Percentiles rank a stretch among this genome's conserved stretches.
Evolutionary conservation across 1,284 basidiomycete species (phyloP).

Genomic region (Fomitopsis palustris): DNA sequence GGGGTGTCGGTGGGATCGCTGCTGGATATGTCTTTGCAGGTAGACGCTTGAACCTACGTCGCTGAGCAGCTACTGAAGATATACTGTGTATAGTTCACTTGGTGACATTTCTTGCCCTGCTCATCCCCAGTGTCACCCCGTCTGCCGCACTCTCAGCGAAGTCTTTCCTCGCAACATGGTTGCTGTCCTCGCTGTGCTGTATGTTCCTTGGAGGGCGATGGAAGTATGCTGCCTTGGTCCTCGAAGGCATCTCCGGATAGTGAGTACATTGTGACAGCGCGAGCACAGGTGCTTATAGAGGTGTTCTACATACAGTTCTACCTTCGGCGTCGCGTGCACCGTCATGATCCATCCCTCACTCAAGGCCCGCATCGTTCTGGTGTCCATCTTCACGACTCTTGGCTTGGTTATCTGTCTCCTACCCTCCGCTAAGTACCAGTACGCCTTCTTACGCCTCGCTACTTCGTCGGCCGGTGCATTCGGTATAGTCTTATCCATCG

Average conservation of each 20-base stretch:
- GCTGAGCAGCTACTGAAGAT: background rate
- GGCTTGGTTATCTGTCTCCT: slow-evolving; percentile 41
- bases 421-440: slow-evolving; percentile 42
- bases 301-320: slow-evolving; percentile 31
- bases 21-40: slow-evolving; percentile 59
- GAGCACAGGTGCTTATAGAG: background rate
- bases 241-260: slow-evolving; percentile 51
- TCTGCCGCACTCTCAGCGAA: slow-evolving; percentile 41
- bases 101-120: slow-evolving; percentile 53
- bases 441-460: slow-evolving; percentile 45
- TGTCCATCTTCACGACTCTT: slow-evolving; percentile 39
- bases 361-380: slow-evolving; percentile 49
- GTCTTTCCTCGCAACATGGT: slow-evolving; percentile 57
- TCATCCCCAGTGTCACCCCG: slow-evolving; percentile 50
- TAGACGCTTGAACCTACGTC: slow-evolving; percentile 20
- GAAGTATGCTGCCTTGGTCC: slow-evolving; percentile 41
- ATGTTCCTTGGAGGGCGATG: slow-evolving; percentile 48
- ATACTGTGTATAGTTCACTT: slow-evolving; percentile 42
- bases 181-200: slow-evolving; percentile 45
- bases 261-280: slow-evolving; percentile 25
- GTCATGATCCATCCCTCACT: slow-evolving; percentile 60
- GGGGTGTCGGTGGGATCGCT: slow-evolving; percentile 59
- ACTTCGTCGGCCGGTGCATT: slow-evolving; percentile 55
- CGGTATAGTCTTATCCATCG: slow-evolving; percentile 49
- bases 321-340: slow-evolving; percentile 47